A percentile compares a stretch with the other conserved stretches of the same genome.
These are phyloP conservation scores for Heliamphora pulchella DNA, from an alignment of 179 eudicot genomes.

Conservation along the genomic window DNA sequence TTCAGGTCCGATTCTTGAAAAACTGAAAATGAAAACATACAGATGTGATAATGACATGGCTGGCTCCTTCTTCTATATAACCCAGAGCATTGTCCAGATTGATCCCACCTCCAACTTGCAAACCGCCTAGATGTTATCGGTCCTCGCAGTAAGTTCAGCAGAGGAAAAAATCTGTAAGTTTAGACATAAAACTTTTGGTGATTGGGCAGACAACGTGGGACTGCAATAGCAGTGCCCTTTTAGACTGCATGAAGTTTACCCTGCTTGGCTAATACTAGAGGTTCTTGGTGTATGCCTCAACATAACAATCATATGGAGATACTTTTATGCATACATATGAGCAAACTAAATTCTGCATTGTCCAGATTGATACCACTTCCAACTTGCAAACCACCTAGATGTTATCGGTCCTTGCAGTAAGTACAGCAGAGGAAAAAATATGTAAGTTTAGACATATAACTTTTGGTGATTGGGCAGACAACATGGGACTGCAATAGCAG, in stretches of 20 bases:
- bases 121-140: constrained; percentile 73
- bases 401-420: constrained; percentile 43
- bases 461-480: constrained; percentile 8
- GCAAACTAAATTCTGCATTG: constrained; percentile 36
- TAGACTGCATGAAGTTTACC: background rate
- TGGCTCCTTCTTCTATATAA: constrained; percentile 87
- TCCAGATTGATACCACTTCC: constrained; percentile 85
- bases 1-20: background rate
- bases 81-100: constrained; percentile 62
- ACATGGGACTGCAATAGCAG: background rate
- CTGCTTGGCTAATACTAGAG: background rate
- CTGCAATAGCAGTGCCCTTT: background rate
- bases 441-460: constrained; percentile 25
- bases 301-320: background rate
- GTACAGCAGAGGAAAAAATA: constrained; percentile 40
- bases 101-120: constrained; percentile 98
- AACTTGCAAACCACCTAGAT: constrained; percentile 92
- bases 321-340: background rate
- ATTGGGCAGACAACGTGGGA: constrained; percentile 5
- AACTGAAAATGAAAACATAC: constrained; percentile 34
- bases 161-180: constrained; percentile 39
- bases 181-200: constrained; percentile 11
- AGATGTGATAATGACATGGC: constrained; percentile 93
- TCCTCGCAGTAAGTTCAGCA: constrained; percentile 42
- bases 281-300: constrained; percentile 5